These are phyloP conservation scores for Rutidosis leptorrhynchoides DNA, from an alignment of 129 eudicot genomes.

Conservation along the genomic window DNA sequence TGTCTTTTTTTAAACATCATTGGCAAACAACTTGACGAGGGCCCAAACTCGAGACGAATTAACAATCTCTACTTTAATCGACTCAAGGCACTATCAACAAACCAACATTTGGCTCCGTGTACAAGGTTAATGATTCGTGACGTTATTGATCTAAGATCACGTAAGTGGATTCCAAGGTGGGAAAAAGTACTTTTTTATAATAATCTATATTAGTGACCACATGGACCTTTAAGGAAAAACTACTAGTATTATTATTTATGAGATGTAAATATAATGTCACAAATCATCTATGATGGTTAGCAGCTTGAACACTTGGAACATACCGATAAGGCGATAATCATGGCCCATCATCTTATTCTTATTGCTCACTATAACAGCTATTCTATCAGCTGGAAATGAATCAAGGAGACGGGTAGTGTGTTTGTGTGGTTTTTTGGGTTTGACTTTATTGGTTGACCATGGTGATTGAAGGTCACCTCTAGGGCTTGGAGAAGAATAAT, in stretches of 20 bases:
- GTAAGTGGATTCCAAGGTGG: conserved; percentile 81
- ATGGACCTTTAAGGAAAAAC: background rate
- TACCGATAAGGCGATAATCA: conserved; percentile 47
- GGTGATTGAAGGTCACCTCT: conserved; percentile 50
- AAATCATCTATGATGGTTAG: conserved; percentile 12
- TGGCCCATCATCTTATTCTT: conserved; percentile 86
- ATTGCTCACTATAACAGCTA: conserved; percentile 94
- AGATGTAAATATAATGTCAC: background rate
- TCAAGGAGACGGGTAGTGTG: conserved; percentile 42
- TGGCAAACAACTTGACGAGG: conserved; percentile 86
- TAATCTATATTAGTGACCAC: background rate
- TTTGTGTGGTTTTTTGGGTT: conserved; percentile 31
- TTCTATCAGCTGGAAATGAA: conserved; percentile 78
- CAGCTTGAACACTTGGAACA: conserved; percentile 77
- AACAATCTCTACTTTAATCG: conserved; percentile 71
- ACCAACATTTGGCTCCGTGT: conserved; percentile 72
- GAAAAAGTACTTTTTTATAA: conserved; percentile 61
- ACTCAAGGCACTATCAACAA: conserved; percentile 60
- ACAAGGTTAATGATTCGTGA: conserved; percentile 85
- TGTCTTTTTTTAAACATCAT: conserved; percentile 87
- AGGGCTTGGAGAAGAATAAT: conserved; percentile 52
- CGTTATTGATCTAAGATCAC: conserved; percentile 67
- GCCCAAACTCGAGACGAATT: conserved; percentile 67
- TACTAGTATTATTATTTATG: background rate
- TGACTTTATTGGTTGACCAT: conserved; percentile 44